These are phyloP conservation scores for Candida chauliodis DNA, from an alignment of 805 yeast species.

Conservation along the genomic window DNA sequence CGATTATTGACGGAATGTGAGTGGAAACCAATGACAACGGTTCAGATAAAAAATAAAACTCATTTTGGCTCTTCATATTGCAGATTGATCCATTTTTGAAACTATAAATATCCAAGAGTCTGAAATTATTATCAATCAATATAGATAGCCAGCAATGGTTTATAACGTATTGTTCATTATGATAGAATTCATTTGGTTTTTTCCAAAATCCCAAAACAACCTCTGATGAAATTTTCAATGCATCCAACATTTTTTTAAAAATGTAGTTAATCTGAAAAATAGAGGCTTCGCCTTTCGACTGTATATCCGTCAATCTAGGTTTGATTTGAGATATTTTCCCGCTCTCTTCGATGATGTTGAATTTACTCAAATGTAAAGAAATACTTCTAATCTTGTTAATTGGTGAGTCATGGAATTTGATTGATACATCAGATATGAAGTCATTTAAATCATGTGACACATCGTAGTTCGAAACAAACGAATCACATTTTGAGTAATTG, in stretches of 20 bases:
- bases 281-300: slow-evolving; percentile 51
- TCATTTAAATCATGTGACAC: slow-evolving; percentile 34
- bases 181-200: slow-evolving; percentile 62
- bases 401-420: slow-evolving; percentile 35
- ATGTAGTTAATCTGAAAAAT: slow-evolving; percentile 74
- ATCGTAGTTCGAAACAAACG: slow-evolving; percentile 29
- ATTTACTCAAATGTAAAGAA: slow-evolving; percentile 65
- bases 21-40: slow-evolving; percentile 78
- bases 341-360: slow-evolving; percentile 43
- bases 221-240: slow-evolving; percentile 69
- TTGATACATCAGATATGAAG: slow-evolving; percentile 38
- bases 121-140: slow-evolving; percentile 69
- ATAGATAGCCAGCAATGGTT: slow-evolving; percentile 92
- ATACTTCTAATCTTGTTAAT: slow-evolving; percentile 58
- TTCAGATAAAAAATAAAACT: slow-evolving; percentile 71
- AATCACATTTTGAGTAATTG: slow-evolving; percentile 24
- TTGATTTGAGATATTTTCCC: slow-evolving; percentile 34
- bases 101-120: slow-evolving; percentile 64
- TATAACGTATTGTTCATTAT: slow-evolving; percentile 47
- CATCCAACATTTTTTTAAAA: slow-evolving; percentile 67
- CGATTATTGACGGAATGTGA: slow-evolving; percentile 77
- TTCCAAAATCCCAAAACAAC: slow-evolving; percentile 81
- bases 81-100: slow-evolving; percentile 31
- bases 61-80: slow-evolving; percentile 34
- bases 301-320: slow-evolving; percentile 40